These are phyloP conservation scores for Bruguiera gymnorhiza DNA, from an alignment of 345 rosid genomes.

Conservation along the genomic window DNA sequence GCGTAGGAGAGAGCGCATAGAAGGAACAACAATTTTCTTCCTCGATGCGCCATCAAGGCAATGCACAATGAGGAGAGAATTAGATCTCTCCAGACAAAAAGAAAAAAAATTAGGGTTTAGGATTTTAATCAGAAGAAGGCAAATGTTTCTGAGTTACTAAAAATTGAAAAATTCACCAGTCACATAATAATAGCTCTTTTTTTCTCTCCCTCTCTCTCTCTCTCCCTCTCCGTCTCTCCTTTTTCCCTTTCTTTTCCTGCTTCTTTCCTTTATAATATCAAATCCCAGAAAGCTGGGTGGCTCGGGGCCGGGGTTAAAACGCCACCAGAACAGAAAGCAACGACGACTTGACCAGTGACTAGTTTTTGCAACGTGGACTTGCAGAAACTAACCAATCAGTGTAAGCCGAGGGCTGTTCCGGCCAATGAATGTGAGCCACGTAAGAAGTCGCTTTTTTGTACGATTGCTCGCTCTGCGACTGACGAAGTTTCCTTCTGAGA, in stretches of 20 bases:
- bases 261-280: too few species aligned
- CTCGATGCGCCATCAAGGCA: slow-evolving; percentile 50
- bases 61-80: slow-evolving; percentile 38
- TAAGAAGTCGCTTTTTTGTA: neutral
- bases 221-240: too few species aligned
- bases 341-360: slow-evolving; percentile 11
- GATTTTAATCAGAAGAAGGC: neutral
- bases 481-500: neutral
- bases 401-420: neutral
- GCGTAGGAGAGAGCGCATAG: slow-evolving; percentile 53
- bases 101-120: neutral
- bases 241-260: too few species aligned
- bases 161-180: too few species aligned
- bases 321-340: too few species aligned
- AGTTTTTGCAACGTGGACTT: slow-evolving; percentile 19
- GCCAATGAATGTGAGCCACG: slow-evolving; percentile 14
- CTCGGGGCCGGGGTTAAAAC: too few species aligned
- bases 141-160: neutral
- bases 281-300: too few species aligned
- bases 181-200: too few species aligned
- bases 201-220: too few species aligned
- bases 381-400: slow-evolving; percentile 17
- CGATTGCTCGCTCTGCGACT: neutral
- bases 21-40: slow-evolving; percentile 39
- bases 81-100: slow-evolving; percentile 34